These are phyloP conservation scores for Ogataea zsoltii DNA, from an alignment of 805 yeast genomes.

Conservation along the genomic window DNA sequence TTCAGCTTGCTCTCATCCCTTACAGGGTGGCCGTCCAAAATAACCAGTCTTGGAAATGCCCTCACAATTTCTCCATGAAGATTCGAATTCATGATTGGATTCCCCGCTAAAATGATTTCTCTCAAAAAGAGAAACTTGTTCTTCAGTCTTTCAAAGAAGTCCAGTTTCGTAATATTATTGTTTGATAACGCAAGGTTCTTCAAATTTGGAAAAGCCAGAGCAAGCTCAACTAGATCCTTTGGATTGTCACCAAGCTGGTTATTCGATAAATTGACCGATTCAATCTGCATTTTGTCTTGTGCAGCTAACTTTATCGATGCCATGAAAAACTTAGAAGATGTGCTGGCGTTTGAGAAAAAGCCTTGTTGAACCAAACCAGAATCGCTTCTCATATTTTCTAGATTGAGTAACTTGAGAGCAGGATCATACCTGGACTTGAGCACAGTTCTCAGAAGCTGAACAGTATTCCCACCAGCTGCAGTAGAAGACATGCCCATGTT, in stretches of 20 bases:
- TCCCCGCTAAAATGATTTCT: slow-evolving; percentile 76
- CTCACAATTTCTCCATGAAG: slow-evolving; percentile 64
- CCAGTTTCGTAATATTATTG: slow-evolving; percentile 62
- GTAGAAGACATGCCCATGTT: slow-evolving; percentile 27
- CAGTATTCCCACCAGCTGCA: slow-evolving; percentile 40
- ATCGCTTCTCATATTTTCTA: slow-evolving; percentile 65
- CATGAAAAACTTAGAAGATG: slow-evolving; percentile 78
- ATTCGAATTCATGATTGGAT: slow-evolving; percentile 58
- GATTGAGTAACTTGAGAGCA: slow-evolving; percentile 63
- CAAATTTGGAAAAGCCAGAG: slow-evolving; percentile 72
- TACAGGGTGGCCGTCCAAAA: slow-evolving; percentile 75
- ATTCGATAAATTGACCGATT: slow-evolving; percentile 67
- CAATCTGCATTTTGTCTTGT: slow-evolving; percentile 52
- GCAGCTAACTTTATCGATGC: slow-evolving; percentile 84
- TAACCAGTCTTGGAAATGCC: slow-evolving; percentile 75
- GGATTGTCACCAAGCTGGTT: slow-evolving; percentile 66
- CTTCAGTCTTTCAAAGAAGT: slow-evolving; percentile 71
- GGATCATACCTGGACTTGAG: slow-evolving; percentile 68
- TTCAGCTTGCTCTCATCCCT: slow-evolving; percentile 69
- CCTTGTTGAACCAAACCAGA: slow-evolving; percentile 60
- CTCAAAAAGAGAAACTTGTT: slow-evolving; percentile 71
- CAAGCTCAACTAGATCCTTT: slow-evolving; percentile 56
- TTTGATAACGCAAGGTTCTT: slow-evolving; percentile 78
- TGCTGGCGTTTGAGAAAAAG: slow-evolving; percentile 44
- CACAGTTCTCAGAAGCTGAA: slow-evolving; percentile 62